Base-by-base conservation (phyloP, 768 basidiomycete genomes). In the Boletus speciosus region DNA sequence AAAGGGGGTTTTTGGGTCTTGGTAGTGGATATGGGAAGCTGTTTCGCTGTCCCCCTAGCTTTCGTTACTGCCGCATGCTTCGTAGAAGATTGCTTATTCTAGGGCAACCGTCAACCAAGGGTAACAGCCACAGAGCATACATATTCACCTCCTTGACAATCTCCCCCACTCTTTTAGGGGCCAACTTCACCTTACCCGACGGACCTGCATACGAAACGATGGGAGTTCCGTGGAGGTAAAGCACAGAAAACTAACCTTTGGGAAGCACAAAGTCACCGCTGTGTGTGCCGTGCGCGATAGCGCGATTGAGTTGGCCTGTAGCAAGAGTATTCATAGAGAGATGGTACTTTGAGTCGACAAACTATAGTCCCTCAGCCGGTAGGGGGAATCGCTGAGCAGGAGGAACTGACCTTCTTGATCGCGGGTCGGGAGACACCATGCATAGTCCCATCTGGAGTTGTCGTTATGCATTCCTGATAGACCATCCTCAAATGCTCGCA, bases 381-480 rank as follows among this genome's bases (percentile, higher is more conserved):
- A 7, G 25, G 5, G 12, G 19, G 2, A 10, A 6, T 36, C 8
- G 5, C 25, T 27, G 34, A 27, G 49, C 9, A 36, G 34, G 36
- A 49, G 3, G 32, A 10, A 7, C 23, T 14, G 7, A 89, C 86
- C 81, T 90, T 90, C 83, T 94, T 95, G 72, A 94, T 86, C 7
- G 78, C 78, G 21, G 76, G 73, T 45, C 93, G 80, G 14, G 90
- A 93, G 37, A 91, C 91, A 55, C 90, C 91, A 51, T 73, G 61
- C 44, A 87, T 83, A 27, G 77, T 74, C 36, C 88, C 86, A 39
- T 85, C 84, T 60, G 81, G 81, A 67, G 85, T 75, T 34, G 72
- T 76, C 51, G 73, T 65, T 68, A 94, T 88, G 64, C 86, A 88
- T 71, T 90, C 89, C 90, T 92, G 57, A 50, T 12, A 36, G 27